Evolutionary conservation across 1,284 basidiomycete species (phyloP).

Genomic region (Ceratobasidium sp.): DNA sequence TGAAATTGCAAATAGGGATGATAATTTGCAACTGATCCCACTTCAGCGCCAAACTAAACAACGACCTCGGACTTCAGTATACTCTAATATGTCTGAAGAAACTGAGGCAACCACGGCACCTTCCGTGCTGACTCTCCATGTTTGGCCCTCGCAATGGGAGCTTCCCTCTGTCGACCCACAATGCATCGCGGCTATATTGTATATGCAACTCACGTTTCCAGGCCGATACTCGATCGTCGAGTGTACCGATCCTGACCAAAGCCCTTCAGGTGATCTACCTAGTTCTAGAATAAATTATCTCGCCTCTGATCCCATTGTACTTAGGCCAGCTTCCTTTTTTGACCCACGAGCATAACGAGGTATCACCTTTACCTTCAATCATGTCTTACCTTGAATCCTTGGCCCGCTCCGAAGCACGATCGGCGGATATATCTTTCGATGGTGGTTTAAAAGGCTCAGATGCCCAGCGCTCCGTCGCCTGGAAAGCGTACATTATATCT

Average conservation of each 20-base stretch:
- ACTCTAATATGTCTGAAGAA: slow-evolving; percentile 6
- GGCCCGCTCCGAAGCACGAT: slow-evolving; percentile 42
- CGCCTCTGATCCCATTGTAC: background rate
- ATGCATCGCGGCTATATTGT: slow-evolving; percentile 67
- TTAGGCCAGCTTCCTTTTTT: slow-evolving; percentile 75
- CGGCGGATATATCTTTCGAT: slow-evolving; percentile 54
- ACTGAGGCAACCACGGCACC: background rate
- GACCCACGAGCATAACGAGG: slow-evolving; percentile 59
- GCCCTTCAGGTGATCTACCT: slow-evolving; percentile 68
- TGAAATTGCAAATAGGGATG: no score
- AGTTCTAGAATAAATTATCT: background rate
- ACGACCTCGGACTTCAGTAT: background rate
- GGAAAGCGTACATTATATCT: slow-evolving; percentile 68
- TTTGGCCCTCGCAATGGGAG: slow-evolving; percentile 71
- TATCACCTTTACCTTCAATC: slow-evolving; percentile 65
- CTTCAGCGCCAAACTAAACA: no score
- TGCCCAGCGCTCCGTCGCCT: slow-evolving; percentile 62
- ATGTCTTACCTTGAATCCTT: slow-evolving; percentile 64
- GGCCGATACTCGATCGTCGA: slow-evolving; percentile 65
- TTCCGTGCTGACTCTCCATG: slow-evolving; percentile 54
- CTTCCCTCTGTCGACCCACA: slow-evolving; percentile 69
- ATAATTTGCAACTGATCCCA: no score
- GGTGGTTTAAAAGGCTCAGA: slow-evolving; percentile 54
- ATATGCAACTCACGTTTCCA: slow-evolving; percentile 69
- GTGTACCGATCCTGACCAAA: slow-evolving; percentile 71